Percentiles rank a stretch among this genome's conserved stretches.
Evolutionary conservation across 192 early-diverging fungal species (phyloP).

Genomic region (Phycomyces nitens): DNA sequence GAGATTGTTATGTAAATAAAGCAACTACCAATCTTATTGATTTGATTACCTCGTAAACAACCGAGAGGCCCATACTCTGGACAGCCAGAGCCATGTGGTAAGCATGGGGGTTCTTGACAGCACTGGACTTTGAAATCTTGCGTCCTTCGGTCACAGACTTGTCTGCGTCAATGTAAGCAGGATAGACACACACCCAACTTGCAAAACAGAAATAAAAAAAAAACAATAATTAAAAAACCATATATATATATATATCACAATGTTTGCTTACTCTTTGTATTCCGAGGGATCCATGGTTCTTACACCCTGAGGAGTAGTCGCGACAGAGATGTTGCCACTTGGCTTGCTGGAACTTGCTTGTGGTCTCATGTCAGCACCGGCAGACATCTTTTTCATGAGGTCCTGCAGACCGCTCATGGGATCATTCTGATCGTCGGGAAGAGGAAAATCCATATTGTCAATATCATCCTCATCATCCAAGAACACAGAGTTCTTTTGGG

Average conservation of each 20-base stretch:
- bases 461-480: constrained; percentile 44
- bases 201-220: constrained; percentile 3
- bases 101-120: constrained; percentile 56
- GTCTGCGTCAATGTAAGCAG: constrained; percentile 63
- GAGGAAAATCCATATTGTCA: constrained; percentile 53
- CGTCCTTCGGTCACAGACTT: constrained; percentile 60
- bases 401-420: constrained; percentile 7
- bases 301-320: constrained; percentile 18
- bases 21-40: no score
- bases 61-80: constrained; percentile 54
- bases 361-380: neutral
- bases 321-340: neutral
- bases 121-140: constrained; percentile 47
- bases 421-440: constrained; percentile 32
- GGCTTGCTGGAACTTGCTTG: neutral
- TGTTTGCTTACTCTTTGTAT: constrained; percentile 32
- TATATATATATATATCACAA: neutral
- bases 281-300: constrained; percentile 25
- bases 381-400: constrained; percentile 6
- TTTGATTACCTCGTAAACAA: constrained; percentile 67
- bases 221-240: neutral
- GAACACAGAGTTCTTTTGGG: constrained; percentile 40
- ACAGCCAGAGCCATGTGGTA: constrained; percentile 63
- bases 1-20: no score
- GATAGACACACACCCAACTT: constrained; percentile 73